phyloP scores from a whole-genome alignment of 2,329 filamentous ascomycete genomes.

The Scedosporium dehoogii region DNA sequence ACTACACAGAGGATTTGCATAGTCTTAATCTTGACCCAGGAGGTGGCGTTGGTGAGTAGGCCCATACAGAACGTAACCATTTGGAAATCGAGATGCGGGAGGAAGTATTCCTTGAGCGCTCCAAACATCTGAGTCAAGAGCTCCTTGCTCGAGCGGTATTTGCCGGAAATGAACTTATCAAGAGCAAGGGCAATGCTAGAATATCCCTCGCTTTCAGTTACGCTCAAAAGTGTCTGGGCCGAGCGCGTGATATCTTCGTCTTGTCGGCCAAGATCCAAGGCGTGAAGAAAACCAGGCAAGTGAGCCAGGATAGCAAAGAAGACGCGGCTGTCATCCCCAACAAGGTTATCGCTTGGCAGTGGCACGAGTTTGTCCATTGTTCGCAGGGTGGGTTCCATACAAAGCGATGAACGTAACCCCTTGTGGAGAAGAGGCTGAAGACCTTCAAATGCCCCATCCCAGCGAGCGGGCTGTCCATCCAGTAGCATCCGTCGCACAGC shows the following conservation, averaged over 20 bases:
- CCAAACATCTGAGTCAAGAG: slow-evolving; percentile 66
- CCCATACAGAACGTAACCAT: slow-evolving; percentile 87
- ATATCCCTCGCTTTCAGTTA: slow-evolving; percentile 64
- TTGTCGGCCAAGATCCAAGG: slow-evolving; percentile 56
- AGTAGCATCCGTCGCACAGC: slow-evolving; percentile 59
- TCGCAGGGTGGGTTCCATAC: slow-evolving; percentile 66
- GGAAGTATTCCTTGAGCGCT: slow-evolving; percentile 67
- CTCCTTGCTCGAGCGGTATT: slow-evolving; percentile 59
- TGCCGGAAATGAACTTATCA: slow-evolving; percentile 56
- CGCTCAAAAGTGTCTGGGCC: slow-evolving; percentile 59
- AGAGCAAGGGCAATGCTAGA: slow-evolving; percentile 59
- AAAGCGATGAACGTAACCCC: slow-evolving; percentile 76
- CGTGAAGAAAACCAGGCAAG: slow-evolving; percentile 72
- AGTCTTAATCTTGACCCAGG: slow-evolving; percentile 87
- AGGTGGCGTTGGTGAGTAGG: slow-evolving; percentile 74
- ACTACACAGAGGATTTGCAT: slow-evolving; percentile 82
- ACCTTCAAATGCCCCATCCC: slow-evolving; percentile 84
- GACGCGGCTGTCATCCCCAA: slow-evolving; percentile 73
- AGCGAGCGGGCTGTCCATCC: slow-evolving; percentile 71
- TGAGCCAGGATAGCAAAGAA: slow-evolving; percentile 89
- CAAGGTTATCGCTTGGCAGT: slow-evolving; percentile 67
- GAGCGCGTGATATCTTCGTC: slow-evolving; percentile 48
- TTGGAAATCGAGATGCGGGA: slow-evolving; percentile 72
- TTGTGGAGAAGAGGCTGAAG: slow-evolving; percentile 83
- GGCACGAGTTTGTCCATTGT: slow-evolving; percentile 70